Conservation (phyloP, 2,329 filamentous ascomycete genomes). For the Verticillium albo-atrum region DNA sequence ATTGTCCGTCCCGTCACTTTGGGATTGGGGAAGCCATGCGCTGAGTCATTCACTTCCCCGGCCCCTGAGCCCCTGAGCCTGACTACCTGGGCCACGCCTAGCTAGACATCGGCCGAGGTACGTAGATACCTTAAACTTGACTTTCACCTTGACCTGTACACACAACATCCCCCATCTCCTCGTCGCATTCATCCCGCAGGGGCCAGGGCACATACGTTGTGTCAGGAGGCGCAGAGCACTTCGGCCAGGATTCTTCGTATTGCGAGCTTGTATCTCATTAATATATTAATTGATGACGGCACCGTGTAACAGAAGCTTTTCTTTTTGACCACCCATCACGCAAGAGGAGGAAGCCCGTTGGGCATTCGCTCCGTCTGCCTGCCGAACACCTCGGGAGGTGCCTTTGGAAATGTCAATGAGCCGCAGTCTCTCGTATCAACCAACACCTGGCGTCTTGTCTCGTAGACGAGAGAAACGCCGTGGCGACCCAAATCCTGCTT, state of each 20-base stretch:
- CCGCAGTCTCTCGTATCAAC: background rate
- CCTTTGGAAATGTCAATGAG: background rate
- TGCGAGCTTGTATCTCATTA: background rate
- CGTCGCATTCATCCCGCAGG: background rate
- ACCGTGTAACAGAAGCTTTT: background rate
- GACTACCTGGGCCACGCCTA: too few species aligned
- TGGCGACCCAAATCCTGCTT: background rate
- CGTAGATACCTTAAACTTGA: too few species aligned
- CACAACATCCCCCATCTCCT: background rate
- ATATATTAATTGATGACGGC: background rate
- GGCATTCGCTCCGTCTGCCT: background rate
- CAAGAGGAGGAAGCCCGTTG: background rate
- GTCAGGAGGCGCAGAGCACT: background rate
- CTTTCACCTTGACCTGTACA: background rate
- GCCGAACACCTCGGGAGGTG: background rate
- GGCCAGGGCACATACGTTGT: background rate
- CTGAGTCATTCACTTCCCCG: too few species aligned
- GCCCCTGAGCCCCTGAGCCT: too few species aligned
- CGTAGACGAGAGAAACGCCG: background rate
- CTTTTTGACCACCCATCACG: background rate
- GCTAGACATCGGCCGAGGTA: too few species aligned
- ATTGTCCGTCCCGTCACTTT: too few species aligned
- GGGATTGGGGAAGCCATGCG: too few species aligned
- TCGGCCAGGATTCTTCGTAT: background rate
- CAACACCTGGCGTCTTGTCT: background rate